Evolutionary conservation across 1,284 basidiomycete species (phyloP), one percentile per base, ranked within the genome.

Genomic region (Ceratobasidium sp.): DNA sequence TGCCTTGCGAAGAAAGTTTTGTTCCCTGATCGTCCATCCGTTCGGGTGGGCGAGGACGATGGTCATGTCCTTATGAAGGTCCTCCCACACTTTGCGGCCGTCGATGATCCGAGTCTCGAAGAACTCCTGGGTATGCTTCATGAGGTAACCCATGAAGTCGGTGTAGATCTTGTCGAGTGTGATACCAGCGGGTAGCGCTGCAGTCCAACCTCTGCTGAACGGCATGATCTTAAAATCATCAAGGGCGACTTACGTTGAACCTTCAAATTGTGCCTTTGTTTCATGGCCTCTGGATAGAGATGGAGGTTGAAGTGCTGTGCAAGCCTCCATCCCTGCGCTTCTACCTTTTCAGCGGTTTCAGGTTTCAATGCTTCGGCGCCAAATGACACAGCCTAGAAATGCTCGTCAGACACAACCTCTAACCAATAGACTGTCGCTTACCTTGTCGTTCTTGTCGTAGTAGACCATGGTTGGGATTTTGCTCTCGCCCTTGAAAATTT

Each of bases 301-400:
- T 75, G 65, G 24, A 75, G 65, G n/a, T 75, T 75, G 54, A 75
- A 74, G 34, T 68, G 64, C 34, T 48, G 68, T 1, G 74, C 74
- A 31, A 74, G 74, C 51, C 49, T 29, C 74, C 74, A 75, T 27
- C 49, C 58, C 5, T 69, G 27, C 0, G 61, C 75, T 24, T 66
- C 64, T 3, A 54, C 75, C 59, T 54, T 41, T 5, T 58, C 49
- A 13, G 37, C 34, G 16, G 24, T 62, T 14, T 53, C 73, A 7
- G 27, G 37, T 24, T 48, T 74, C 27, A 61, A 8, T 14, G 73
- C 75, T 37, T 62, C 64, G 1, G 75, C 71, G 7, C 75, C 75
- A 62, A 66, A 76, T 19, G 56, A 56, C 5, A 68, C 56, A 19
- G 75, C 54, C 74, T 75, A 72, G 2, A 27, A 34, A 8, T 22